Conservation (phyloP, 768 basidiomycete genomes). For the Obba rivulosa region DNA sequence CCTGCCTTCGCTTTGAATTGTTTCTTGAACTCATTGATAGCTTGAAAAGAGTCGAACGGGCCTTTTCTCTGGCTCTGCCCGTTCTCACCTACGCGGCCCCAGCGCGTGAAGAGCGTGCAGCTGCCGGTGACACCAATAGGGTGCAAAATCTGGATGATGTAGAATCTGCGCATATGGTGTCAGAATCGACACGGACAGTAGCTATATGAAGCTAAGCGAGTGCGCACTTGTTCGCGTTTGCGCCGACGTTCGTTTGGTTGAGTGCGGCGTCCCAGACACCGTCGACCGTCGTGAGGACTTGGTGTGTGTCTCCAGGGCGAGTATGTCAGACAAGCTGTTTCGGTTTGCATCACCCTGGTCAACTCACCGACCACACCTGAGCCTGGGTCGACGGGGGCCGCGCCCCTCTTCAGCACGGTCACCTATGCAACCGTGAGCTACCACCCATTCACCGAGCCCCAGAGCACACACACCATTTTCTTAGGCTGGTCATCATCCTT, state of each 20-base stretch:
- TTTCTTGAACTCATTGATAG: constrained; percentile 51
- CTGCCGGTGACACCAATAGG: constrained; percentile 33
- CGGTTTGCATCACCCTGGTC: not conserved
- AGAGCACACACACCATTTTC: constrained; percentile 37
- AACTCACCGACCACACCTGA: constrained; percentile 43
- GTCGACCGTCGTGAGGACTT: constrained; percentile 40
- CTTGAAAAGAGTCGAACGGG: constrained; percentile 34
- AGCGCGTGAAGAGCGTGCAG: constrained; percentile 45
- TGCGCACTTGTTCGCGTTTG: constrained; percentile 46
- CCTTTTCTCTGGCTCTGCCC: constrained; percentile 51
- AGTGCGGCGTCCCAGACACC: constrained; percentile 56
- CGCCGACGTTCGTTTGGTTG: constrained; percentile 52
- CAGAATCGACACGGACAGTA: not conserved
- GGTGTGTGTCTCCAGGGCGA: constrained; percentile 38
- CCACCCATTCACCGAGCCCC: not conserved
- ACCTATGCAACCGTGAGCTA: constrained; percentile 24
- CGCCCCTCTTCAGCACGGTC: constrained; percentile 46
- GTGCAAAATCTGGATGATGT: constrained; percentile 53
- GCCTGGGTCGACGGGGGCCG: constrained; percentile 48
- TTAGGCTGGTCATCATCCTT: constrained; percentile 21
- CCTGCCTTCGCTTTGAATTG: constrained; percentile 55
- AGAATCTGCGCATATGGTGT: constrained; percentile 35
- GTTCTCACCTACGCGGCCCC: constrained; percentile 59
- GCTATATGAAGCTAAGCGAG: not conserved
- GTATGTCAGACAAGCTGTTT: not conserved